These are phyloP conservation scores for Agastache rugosa DNA, from an alignment of 257 asterid species.

Conservation along the genomic window DNA sequence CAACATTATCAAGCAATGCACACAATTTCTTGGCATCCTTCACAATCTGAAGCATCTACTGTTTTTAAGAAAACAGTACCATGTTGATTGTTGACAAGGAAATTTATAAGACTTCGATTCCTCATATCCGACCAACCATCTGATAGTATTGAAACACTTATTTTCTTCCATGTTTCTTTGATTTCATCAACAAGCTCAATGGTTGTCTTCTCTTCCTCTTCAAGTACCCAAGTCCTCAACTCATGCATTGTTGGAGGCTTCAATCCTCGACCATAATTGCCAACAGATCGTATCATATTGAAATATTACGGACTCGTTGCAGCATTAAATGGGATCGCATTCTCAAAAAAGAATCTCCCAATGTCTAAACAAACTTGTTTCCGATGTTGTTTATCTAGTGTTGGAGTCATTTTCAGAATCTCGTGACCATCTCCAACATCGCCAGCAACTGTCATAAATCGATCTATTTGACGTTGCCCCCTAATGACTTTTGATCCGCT, in stretches of 20 bases:
- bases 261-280: not conserved
- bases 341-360: too few species aligned
- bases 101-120: not conserved
- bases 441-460: too few species aligned
- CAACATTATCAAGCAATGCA: too few species aligned
- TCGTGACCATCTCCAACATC: too few species aligned
- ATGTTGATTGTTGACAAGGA: not conserved
- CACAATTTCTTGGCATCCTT: not conserved
- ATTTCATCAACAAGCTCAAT: not conserved
- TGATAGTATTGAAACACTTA: not conserved
- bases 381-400: too few species aligned
- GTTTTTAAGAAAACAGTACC: not conserved
- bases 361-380: too few species aligned
- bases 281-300: not conserved
- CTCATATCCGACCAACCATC: not conserved
- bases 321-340: too few species aligned
- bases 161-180: not conserved
- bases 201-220: too few species aligned
- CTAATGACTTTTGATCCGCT: too few species aligned
- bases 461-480: too few species aligned
- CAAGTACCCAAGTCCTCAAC: not conserved
- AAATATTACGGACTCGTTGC: not conserved
- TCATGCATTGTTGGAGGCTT: not conserved
- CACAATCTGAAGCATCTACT: not conserved
- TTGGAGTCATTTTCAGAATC: too few species aligned